phyloP scores from a whole-genome alignment of 257 asterid species.

The Marsdenia floribunda region DNA sequence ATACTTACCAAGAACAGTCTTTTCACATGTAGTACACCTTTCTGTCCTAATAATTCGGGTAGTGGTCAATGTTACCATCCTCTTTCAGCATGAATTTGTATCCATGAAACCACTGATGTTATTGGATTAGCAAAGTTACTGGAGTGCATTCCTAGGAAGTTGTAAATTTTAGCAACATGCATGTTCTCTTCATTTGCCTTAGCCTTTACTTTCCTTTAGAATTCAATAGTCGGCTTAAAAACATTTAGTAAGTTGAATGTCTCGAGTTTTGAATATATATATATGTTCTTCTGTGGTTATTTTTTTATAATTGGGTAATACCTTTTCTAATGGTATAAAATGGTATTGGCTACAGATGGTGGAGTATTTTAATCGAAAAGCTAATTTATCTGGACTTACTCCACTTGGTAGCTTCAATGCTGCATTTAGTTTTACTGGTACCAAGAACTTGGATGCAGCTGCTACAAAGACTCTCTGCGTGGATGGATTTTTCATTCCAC shows the following conservation, averaged over 20 bases:
- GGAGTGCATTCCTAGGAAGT: background rate
- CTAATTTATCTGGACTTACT: conserved; percentile 51
- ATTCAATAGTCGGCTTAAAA: background rate
- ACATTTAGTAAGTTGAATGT: background rate
- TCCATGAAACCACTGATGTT: background rate
- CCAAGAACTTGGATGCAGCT: conserved; percentile 58
- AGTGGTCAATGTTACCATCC: background rate
- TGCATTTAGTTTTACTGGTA: conserved; percentile 68
- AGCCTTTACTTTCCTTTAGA: background rate
- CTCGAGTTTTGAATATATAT: background rate
- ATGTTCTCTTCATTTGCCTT: background rate
- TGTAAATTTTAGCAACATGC: background rate
- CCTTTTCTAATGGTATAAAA: conserved; percentile 6
- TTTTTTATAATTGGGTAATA: background rate
- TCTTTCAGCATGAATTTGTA: background rate
- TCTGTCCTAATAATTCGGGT: background rate
- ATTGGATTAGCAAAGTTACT: background rate
- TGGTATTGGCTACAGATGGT: conserved; percentile 56
- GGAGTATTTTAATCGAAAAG: conserved; percentile 74
- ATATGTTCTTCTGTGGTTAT: background rate
- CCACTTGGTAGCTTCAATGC: conserved; percentile 81
- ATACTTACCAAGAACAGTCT: background rate
- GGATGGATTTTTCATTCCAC: conserved; percentile 80
- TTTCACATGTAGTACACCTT: background rate
- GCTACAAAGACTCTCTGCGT: conserved; percentile 71